These are phyloP conservation scores for Eutreptiella sp. DNA, from an alignment of 208 protist species.

Conservation along the genomic window DNA sequence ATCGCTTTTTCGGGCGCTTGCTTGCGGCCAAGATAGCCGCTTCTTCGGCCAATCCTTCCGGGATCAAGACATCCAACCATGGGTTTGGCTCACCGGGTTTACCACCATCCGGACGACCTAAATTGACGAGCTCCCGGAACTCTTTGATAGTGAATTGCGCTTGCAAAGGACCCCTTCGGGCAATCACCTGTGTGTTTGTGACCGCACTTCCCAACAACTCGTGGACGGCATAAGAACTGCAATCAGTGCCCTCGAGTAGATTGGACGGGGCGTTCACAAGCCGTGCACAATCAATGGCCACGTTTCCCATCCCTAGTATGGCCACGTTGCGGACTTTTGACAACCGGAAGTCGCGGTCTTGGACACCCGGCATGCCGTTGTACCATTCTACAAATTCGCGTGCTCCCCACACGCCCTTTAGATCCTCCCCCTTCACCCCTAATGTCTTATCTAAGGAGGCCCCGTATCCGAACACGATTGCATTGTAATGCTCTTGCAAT, in stretches of 20 bases:
- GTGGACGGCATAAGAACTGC: constrained; percentile 65
- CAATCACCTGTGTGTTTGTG: constrained; percentile 63
- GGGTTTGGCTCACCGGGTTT: no score
- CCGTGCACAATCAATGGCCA: constrained; percentile 86
- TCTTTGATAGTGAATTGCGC: constrained; percentile 89
- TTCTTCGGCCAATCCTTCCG: no score
- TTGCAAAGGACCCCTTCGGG: constrained; percentile 71
- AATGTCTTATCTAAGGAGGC: constrained; percentile 60
- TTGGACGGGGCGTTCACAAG: constrained; percentile 64
- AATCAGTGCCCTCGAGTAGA: constrained; percentile 77
- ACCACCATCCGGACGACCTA: no score
- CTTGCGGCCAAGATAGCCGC: no score
- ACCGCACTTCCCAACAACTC: constrained; percentile 67
- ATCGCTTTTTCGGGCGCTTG: constrained; percentile 60
- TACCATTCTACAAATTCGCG: constrained; percentile 89
- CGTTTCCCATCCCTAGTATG: constrained; percentile 89
- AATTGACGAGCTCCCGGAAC: constrained; percentile 87
- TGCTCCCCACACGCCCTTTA: constrained; percentile 62
- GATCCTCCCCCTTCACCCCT: constrained; percentile 63
- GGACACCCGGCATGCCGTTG: constrained; percentile 75
- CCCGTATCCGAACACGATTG: constrained; percentile 84
- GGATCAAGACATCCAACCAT: no score
- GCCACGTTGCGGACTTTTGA: constrained; percentile 8
- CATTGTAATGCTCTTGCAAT: constrained; percentile 73
- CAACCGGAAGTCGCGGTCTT: not conserved